These are phyloP conservation scores for Telfairia occidentalis DNA, from an alignment of 331 rosid species.

Conservation along the genomic window DNA sequence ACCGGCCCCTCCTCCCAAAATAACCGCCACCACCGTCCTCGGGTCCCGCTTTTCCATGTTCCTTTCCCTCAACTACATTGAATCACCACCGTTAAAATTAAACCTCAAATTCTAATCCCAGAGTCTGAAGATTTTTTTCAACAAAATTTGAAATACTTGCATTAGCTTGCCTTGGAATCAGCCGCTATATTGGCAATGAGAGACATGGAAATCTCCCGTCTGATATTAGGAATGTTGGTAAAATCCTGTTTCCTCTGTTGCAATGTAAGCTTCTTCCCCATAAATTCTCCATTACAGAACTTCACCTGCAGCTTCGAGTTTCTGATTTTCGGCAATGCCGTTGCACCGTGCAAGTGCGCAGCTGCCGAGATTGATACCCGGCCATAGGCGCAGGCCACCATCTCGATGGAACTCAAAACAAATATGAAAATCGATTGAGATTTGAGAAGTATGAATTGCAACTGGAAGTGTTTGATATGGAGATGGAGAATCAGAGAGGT, in stretches of 20 bases:
- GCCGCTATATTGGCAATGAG: constrained; percentile 12
- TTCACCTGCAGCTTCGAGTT: constrained; percentile 20
- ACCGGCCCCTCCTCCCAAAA: constrained; percentile 95
- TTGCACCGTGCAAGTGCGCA: constrained; percentile 7
- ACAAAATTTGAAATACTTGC: neutral
- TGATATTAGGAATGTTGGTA: constrained; percentile 11
- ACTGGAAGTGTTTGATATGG: neutral
- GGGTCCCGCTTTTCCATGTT: constrained; percentile 50
- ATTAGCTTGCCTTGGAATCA: constrained; percentile 22
- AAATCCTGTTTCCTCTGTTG: constrained; percentile 10
- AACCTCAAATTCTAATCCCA: neutral
- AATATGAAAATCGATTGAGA: neutral
- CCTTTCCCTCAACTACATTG: constrained; percentile 51
- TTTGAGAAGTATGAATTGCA: neutral
- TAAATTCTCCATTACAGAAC: constrained; percentile 36
- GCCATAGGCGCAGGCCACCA: constrained; percentile 30
- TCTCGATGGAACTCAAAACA: constrained; percentile 3
- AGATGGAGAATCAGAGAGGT: neutral
- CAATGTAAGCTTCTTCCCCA: constrained; percentile 39
- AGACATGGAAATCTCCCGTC: constrained; percentile 21
- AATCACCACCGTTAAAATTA: constrained; percentile 9
- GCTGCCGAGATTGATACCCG: constrained; percentile 24
- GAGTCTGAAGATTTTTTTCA: neutral
- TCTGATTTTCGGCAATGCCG: constrained; percentile 14
- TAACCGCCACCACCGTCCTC: constrained; percentile 65